Percentiles rank a stretch among this genome's conserved stretches.
phyloP scores from a whole-genome alignment of 805 yeast species.

The Blastobotrys terrestris region DNA sequence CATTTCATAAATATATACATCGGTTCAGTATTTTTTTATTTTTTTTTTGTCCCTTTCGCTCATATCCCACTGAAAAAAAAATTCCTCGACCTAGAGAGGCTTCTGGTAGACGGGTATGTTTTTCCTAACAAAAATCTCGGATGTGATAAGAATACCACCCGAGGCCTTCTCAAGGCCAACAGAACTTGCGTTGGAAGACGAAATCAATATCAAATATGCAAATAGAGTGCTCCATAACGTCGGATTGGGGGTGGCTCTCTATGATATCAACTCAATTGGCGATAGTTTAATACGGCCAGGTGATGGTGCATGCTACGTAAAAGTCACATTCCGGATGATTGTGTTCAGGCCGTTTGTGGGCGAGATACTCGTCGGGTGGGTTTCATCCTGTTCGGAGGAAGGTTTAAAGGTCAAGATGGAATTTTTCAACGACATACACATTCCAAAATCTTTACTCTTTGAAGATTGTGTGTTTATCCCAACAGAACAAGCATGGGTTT shows the following conservation, averaged over 20 bases:
- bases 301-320: slow-evolving; percentile 82
- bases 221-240: slow-evolving; percentile 78
- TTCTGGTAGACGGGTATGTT: no score
- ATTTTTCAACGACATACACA: slow-evolving; percentile 86
- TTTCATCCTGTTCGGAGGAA: slow-evolving; percentile 76
- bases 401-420: slow-evolving; percentile 82
- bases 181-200: slow-evolving; percentile 66
- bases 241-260: slow-evolving; percentile 78
- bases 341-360: slow-evolving; percentile 94
- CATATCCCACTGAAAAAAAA: neutral
- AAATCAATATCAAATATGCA: slow-evolving; percentile 76
- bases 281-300: slow-evolving; percentile 92
- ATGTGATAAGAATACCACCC: slow-evolving; percentile 84
- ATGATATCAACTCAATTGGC: slow-evolving; percentile 74
- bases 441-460: slow-evolving; percentile 77
- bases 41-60: neutral
- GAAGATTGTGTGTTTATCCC: slow-evolving; percentile 61
- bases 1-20: neutral
- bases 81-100: neutral
- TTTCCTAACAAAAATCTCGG: slow-evolving; percentile 72
- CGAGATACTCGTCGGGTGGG: slow-evolving; percentile 89
- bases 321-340: slow-evolving; percentile 64
- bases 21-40: neutral
- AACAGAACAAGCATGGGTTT: slow-evolving; percentile 91
- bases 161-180: slow-evolving; percentile 70